These are phyloP conservation scores for Exophiala phaeomuriformis DNA, from an alignment of 2,329 filamentous ascomycete genomes.

Conservation along the genomic window DNA sequence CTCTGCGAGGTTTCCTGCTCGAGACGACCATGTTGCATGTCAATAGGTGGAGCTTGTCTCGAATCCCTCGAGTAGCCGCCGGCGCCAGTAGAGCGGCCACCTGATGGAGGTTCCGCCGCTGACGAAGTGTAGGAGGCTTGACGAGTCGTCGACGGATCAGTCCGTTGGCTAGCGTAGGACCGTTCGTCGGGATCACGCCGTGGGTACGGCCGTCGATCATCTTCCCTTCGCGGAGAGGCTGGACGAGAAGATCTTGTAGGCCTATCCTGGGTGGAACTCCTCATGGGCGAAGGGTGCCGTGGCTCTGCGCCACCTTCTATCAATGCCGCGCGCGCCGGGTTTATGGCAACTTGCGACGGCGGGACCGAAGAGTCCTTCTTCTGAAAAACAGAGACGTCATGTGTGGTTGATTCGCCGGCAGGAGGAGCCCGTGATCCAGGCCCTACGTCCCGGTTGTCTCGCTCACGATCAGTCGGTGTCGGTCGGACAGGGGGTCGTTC, in stretches of 20 bases:
- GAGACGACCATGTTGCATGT: constrained; percentile 44
- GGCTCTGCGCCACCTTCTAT: constrained; percentile 26
- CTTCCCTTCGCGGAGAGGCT: constrained; percentile 25
- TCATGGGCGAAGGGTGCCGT: constrained; percentile 11
- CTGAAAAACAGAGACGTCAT: constrained; percentile 13
- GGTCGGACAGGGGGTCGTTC: constrained; percentile 25
- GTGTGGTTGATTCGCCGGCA: constrained; percentile 4
- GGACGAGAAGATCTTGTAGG: constrained; percentile 20
- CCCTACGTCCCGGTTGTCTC: constrained; percentile 26
- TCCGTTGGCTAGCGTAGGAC: constrained; percentile 7
- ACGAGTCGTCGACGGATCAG: constrained; percentile 6
- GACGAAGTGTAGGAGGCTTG: constrained; percentile 1
- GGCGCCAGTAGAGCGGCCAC: constrained; percentile 4
- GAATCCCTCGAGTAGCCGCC: constrained; percentile 14
- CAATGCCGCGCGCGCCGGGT: constrained; percentile 29
- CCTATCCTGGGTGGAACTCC: constrained; percentile 17
- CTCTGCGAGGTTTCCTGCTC: constrained; percentile 33
- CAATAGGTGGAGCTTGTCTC: constrained; percentile 26
- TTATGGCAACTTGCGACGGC: constrained; percentile 23
- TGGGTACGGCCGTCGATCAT: constrained; percentile 19
- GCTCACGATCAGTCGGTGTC: constrained; percentile 25
- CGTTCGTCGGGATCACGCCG: constrained; percentile 23
- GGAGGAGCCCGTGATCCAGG: constrained; percentile 21
- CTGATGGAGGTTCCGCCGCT: constrained; percentile 5
- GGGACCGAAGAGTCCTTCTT: constrained; percentile 24